Evolutionary conservation across 2,329 filamentous ascomycete genomes (phyloP).

Genomic region (Fusarium sp.): DNA sequence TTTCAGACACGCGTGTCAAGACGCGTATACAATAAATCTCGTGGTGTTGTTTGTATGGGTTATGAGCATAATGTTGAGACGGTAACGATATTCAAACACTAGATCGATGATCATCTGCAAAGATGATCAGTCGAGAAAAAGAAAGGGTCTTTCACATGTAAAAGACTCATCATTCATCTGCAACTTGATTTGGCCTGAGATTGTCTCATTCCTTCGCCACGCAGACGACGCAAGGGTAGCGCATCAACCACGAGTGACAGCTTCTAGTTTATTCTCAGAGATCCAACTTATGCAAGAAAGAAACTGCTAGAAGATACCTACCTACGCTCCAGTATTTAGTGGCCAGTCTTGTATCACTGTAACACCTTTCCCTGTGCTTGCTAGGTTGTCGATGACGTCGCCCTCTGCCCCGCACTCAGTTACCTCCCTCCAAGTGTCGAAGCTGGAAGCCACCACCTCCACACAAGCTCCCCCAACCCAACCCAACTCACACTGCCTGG

Average conservation of each 20-base stretch:
- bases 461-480: constrained; percentile 19
- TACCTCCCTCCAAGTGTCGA: no score
- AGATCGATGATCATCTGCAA: constrained; percentile 29
- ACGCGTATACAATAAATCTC: constrained; percentile 27
- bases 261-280: constrained; percentile 30
- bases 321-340: accelerated
- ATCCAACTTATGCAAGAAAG: constrained; percentile 9
- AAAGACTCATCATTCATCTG: constrained; percentile 22
- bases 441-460: constrained; percentile 9
- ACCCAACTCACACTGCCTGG: constrained; percentile 25
- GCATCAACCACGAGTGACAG: constrained; percentile 25
- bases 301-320: constrained; percentile 26
- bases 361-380: constrained; percentile 6
- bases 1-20: constrained; percentile 27
- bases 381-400: constrained; percentile 50
- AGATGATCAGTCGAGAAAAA: constrained; percentile 9
- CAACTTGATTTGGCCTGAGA: constrained; percentile 32
- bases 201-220: constrained; percentile 41
- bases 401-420: constrained; percentile 45
- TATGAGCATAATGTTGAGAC: constrained; percentile 14
- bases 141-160: constrained; percentile 41
- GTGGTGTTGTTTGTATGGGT: constrained; percentile 19
- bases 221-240: constrained; percentile 34
- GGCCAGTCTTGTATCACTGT: constrained; percentile 13
- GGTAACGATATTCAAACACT: constrained; percentile 5